phyloP scores from a whole-genome alignment of 2,329 filamentous ascomycete species.

The Paraphaeosphaeria minitans region DNA sequence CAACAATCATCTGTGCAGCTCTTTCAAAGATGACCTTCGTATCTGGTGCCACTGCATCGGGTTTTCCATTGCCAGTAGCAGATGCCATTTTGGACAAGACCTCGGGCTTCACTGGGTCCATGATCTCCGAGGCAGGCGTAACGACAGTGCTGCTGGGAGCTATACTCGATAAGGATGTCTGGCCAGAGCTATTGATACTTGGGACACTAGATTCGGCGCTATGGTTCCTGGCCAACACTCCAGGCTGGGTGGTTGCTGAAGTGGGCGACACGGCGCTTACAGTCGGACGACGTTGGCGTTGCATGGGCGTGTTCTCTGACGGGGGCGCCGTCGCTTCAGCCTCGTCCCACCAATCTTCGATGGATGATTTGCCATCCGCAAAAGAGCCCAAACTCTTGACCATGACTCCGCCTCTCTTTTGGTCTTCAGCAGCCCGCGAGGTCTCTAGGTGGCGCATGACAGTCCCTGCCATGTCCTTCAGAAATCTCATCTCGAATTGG shows the following conservation, averaged over 20 bases:
- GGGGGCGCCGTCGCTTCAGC: conserved; percentile 19
- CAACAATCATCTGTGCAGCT: conserved; percentile 47
- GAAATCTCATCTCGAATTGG: conserved; percentile 56
- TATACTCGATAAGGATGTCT: conserved; percentile 25
- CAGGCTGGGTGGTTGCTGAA: conserved; percentile 16
- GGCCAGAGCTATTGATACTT: conserved; percentile 22
- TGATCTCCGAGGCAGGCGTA: conserved; percentile 31
- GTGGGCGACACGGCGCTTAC: conserved; percentile 16
- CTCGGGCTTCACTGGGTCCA: conserved; percentile 23
- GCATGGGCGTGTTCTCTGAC: conserved; percentile 19
- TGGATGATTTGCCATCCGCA: conserved; percentile 42
- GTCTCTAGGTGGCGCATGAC: conserved; percentile 67
- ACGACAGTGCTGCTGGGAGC: conserved; percentile 24
- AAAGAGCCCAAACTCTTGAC: conserved; percentile 51
- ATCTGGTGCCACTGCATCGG: conserved; percentile 36
- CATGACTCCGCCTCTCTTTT: conserved; percentile 60
- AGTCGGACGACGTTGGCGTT: conserved; percentile 28
- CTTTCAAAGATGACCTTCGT: conserved; percentile 41
- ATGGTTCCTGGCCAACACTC: conserved; percentile 21
- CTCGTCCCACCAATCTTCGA: conserved; percentile 45
- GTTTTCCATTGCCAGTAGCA: conserved; percentile 26
- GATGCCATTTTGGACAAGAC: conserved; percentile 29
- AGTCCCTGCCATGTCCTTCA: conserved; percentile 61
- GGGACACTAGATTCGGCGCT: conserved; percentile 29
- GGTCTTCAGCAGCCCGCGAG: conserved; percentile 58